Base-by-base conservation (phyloP, 306 rosid genomes). In the Cajanus cajan region DNA sequence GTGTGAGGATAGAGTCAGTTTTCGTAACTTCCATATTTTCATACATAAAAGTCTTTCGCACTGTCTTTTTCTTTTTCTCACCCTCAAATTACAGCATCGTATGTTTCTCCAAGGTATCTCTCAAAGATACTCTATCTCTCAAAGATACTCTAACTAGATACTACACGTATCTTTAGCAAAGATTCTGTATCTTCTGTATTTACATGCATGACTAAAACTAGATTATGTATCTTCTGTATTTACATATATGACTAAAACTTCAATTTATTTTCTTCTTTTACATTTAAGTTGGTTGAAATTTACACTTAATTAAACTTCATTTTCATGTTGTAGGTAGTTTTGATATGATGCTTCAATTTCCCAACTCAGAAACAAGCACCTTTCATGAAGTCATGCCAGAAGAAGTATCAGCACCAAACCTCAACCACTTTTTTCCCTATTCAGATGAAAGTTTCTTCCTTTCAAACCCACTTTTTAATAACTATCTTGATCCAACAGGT, bases 291-390 rank as follows among this genome's bases (percentile, higher is more conserved):
- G n/a, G n/a, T n/a, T n/a, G n/a, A n/a, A n/a, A n/a, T n/a, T n/a
- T n/a, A n/a, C n/a, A n/a, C n/a, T 28, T 28, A 19, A 9, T 54
- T 54, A 0, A 57, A 57, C 16, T 57, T 55, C 15, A 2, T 65
- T 70, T 22, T 44, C 16, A 12, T 52, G 18, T 45, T 63, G 36
- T 8, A 12, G 80, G 51, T 54, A 40, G 18, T 33, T 2, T 7
- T 15, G 33, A 22, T 5, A 33, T 57, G n/a, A 87, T 87, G 90
- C 69, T 83, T 33, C 82, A 82, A 78, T 8, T 15, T 37, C 51
- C 77, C 4, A 74, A 62, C 21, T 73, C 79, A 3, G 78, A 74
- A 70, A 51, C 61, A 18, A 52, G 15, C 45, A 70, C 55, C 34
- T 75, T 75, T 54, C 68, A 59, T 50, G 81, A 83, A 48, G 18